These are phyloP conservation scores for Dillenia suffruticosa DNA, from an alignment of 164 flowering plant species.

Conservation along the genomic window DNA sequence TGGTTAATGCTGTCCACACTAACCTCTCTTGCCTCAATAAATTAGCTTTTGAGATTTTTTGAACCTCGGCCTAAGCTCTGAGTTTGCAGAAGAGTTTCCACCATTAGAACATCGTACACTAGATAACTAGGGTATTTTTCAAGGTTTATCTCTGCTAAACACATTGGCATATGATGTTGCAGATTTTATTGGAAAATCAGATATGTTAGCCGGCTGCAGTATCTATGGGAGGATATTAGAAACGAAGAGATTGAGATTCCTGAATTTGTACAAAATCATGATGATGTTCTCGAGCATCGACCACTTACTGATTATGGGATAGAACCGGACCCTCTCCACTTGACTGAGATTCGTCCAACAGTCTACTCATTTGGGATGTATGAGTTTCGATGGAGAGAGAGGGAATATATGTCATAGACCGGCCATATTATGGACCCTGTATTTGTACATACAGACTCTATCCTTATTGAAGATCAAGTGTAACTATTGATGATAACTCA, in stretches of 20 bases:
- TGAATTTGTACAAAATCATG: constrained; percentile 81
- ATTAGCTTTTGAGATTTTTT: too few relatives aligned
- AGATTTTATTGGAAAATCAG: constrained; percentile 91
- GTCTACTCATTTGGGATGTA: constrained; percentile 54
- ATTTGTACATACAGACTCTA: too few relatives aligned
- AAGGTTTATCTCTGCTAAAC: neutral
- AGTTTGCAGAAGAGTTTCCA: too few relatives aligned
- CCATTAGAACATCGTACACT: too few relatives aligned
- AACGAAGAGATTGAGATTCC: constrained; percentile 84
- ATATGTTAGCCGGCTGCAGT: constrained; percentile 87
- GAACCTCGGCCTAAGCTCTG: too few relatives aligned
- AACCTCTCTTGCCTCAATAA: too few relatives aligned
- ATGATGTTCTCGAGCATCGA: constrained; percentile 78
- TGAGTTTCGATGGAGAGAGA: constrained; percentile 58
- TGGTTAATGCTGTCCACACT: too few relatives aligned
- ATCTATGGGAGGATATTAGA: constrained; percentile 86
- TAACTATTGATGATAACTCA: too few relatives aligned
- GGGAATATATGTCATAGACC: constrained; percentile 37
- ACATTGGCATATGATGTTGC: constrained; percentile 5
- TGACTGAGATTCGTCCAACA: constrained; percentile 49
- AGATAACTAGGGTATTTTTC: neutral
- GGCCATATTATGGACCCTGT: neutral
- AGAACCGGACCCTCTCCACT: constrained; percentile 73
- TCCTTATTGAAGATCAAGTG: too few relatives aligned
- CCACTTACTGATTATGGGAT: constrained; percentile 93